Conservation (phyloP, 768 basidiomycete genomes). For the Phaeolepiota aurea region DNA sequence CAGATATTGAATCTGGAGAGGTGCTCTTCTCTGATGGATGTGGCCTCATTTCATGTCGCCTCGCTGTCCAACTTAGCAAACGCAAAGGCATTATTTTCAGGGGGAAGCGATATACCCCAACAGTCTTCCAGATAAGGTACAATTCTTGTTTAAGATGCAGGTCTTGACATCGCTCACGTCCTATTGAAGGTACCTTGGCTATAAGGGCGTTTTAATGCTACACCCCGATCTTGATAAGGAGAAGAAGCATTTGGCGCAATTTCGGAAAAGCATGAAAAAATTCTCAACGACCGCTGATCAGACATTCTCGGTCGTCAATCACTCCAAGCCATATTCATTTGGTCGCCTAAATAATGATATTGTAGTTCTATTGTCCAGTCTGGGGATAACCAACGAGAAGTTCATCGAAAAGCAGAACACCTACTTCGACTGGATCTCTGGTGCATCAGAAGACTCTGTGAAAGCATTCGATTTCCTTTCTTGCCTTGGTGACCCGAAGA, state of each 20-base stretch:
- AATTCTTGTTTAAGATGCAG: neutral
- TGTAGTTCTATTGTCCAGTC: constrained; percentile 55
- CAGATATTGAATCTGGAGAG: constrained; percentile 47
- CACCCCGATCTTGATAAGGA: constrained; percentile 49
- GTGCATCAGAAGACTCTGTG: constrained; percentile 36
- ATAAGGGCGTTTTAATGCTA: constrained; percentile 65
- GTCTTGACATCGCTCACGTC: neutral
- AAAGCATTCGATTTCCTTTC: constrained; percentile 51
- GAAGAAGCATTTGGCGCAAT: constrained; percentile 39
- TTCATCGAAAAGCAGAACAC: constrained; percentile 45
- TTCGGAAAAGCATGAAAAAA: constrained; percentile 66
- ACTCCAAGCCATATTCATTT: constrained; percentile 56
- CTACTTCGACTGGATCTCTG: constrained; percentile 52
- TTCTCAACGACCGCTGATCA: constrained; percentile 46
- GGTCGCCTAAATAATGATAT: constrained; percentile 65
- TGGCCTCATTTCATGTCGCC: constrained; percentile 47
- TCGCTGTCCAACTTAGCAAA: constrained; percentile 45
- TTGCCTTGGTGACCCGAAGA: constrained; percentile 30
- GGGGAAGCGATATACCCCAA: constrained; percentile 47
- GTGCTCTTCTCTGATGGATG: constrained; percentile 65
- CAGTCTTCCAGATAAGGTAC: constrained; percentile 58
- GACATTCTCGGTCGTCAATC: constrained; percentile 61
- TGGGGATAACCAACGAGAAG: constrained; percentile 48
- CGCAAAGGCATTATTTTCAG: constrained; percentile 48
- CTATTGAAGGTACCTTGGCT: constrained; percentile 49